Base-by-base conservation (phyloP, 1,284 basidiomycete genomes). In the Trametes sp. region DNA sequence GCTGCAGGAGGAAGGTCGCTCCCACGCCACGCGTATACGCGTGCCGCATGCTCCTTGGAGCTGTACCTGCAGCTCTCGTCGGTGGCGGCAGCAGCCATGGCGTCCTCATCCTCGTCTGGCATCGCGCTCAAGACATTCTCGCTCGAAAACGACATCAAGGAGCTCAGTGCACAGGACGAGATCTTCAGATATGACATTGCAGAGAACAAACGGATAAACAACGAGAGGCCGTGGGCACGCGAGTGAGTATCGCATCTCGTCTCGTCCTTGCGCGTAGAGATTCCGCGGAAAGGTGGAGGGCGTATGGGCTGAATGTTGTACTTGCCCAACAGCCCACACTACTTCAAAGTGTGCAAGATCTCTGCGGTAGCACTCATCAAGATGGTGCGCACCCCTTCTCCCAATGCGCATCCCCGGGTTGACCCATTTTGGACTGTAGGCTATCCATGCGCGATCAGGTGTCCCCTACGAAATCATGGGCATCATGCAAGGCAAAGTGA, bases 391-490 rank as follows among this genome's bases (percentile, higher is more conserved):
- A 21, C 41, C 23, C 53, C 33, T n/a, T 28, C 23, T 23, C 6
- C 50, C 49, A 57, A 63, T 59, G 45, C 51, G 26, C 44, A 33
- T 11, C 48, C 10, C 28, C 21, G n/a, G n/a, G n/a, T n/a, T 28
- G 48, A 38, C 56, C 31, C 51, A 59, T 45, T 6, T 26, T 35
- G 35, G 11, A 36, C 41, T 26, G 35, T 67, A 97, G 95, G 95
- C 97, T 60, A 98, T 98, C 73, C 97, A 99, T 77, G 97, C 98
- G 41, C 89, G 97, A 50, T 98, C 96, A 7, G 98, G 97, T 54
- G 97, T 98, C 2, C 92, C 93, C 58, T 95, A 98, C 80, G 97
- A 99, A 80, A 98, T 99, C 73, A 99, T 99, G 98, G 98, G 98
- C 10, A 84, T 98, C 48, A 98, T 99, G 96, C 95, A 98, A 77